Conservation (phyloP, 2,329 filamentous ascomycete genomes). For the Plenodomus tracheiphilus region DNA sequence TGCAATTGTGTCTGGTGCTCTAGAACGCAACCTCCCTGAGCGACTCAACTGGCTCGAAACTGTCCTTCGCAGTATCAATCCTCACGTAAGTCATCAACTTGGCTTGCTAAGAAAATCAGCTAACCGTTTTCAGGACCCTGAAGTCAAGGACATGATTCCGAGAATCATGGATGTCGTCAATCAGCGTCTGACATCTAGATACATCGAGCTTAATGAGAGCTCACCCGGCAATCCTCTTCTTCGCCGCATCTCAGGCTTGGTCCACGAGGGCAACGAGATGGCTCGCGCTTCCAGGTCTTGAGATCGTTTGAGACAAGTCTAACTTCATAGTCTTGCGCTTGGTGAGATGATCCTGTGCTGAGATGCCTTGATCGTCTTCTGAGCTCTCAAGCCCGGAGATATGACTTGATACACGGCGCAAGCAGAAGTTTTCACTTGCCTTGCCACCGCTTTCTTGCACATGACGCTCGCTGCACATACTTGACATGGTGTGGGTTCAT, state of each 20-base stretch:
- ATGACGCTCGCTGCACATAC: neutral
- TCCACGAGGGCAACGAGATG: constrained; percentile 39
- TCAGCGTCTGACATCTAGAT: constrained; percentile 59
- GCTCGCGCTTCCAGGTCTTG: constrained; percentile 26
- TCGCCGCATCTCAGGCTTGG: constrained; percentile 54
- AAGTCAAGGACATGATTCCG: constrained; percentile 60
- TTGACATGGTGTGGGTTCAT: too few relatives aligned
- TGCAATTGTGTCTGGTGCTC: constrained; percentile 62
- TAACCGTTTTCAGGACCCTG: constrained; percentile 50
- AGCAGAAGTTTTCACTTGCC: neutral
- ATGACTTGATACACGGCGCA: neutral
- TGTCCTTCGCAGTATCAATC: constrained; percentile 59
- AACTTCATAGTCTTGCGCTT: too few relatives aligned
- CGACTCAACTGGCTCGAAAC: constrained; percentile 63
- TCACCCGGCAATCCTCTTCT: constrained; percentile 57
- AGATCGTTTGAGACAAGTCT: constrained; percentile 3
- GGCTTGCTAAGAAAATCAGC: neutral
- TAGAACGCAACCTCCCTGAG: constrained; percentile 57
- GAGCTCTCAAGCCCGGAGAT: neutral
- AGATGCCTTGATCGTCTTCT: constrained; percentile 9
- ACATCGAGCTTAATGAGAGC: constrained; percentile 59
- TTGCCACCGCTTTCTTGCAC: neutral
- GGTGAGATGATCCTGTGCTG: constrained; percentile 27
- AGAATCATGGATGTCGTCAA: constrained; percentile 64
- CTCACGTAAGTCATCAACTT: constrained; percentile 49